A percentile compares a stretch with the other conserved stretches of the same genome.
Evolutionary conservation across 805 yeast genomes (phyloP).

Genomic region (Saccharomycopsis sp.): DNA sequence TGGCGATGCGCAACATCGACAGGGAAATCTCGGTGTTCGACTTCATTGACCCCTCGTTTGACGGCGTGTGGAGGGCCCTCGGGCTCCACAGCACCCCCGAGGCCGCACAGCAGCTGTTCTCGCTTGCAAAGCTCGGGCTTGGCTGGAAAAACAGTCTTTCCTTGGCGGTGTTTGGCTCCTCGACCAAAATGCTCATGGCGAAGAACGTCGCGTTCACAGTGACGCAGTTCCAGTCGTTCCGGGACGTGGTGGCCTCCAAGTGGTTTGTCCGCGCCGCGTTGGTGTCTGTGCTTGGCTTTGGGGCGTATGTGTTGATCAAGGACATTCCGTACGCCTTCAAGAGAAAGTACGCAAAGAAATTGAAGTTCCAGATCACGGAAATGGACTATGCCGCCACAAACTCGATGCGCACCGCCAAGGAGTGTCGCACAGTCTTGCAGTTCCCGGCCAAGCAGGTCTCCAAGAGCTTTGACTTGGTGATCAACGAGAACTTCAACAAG

Average conservation of each 20-base stretch:
- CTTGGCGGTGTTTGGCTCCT: constrained; percentile 27
- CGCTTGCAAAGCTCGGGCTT: constrained; percentile 19
- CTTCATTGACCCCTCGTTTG: constrained; percentile 70
- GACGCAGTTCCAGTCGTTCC: constrained; percentile 27
- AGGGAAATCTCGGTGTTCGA: constrained; percentile 61
- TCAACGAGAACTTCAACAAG: constrained; percentile 54
- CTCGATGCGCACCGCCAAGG: constrained; percentile 71
- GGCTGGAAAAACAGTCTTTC: constrained; percentile 29
- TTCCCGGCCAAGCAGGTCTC: constrained; percentile 81
- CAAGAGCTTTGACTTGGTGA: constrained; percentile 54
- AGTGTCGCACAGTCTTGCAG: constrained; percentile 72
- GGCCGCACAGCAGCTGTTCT: neutral
- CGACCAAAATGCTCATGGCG: constrained; percentile 24
- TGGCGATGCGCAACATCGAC: constrained; percentile 48
- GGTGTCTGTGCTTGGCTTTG: constrained; percentile 43
- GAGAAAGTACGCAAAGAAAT: constrained; percentile 67
- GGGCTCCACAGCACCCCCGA: constrained; percentile 25
- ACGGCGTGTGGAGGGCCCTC: constrained; percentile 45
- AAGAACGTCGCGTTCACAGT: constrained; percentile 20
- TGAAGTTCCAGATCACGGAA: constrained; percentile 52
- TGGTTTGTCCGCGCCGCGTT: constrained; percentile 29
- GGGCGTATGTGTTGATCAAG: constrained; percentile 55
- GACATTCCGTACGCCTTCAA: constrained; percentile 91
- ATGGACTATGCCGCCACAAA: constrained; percentile 76
- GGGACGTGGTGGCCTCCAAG: constrained; percentile 11